Percentiles rank a stretch among this genome's conserved stretches.
Conservation (phyloP, 306 rosid species). For the Cyclanthera cordifolia region DNA sequence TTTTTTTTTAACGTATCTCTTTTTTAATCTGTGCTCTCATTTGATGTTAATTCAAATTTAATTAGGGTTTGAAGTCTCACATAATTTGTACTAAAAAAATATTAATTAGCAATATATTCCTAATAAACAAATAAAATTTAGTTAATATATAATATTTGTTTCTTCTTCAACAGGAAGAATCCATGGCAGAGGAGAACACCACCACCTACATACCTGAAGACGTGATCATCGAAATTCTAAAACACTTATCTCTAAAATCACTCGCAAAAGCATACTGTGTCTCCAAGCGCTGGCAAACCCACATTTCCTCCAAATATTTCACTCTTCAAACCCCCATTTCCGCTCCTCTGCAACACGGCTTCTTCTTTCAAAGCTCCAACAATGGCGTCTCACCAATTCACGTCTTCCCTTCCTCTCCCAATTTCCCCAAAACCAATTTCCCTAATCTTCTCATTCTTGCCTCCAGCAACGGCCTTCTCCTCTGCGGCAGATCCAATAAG, state of each 20-base stretch:
- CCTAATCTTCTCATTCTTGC: not conserved
- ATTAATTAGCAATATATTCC: too few relatives aligned
- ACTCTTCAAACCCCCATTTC: not conserved
- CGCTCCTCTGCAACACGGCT: not conserved
- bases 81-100: too few relatives aligned
- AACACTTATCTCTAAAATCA: not conserved
- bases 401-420: not conserved
- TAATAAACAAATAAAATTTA: too few relatives aligned
- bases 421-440: not conserved
- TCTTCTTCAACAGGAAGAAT: not conserved
- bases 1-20: too few relatives aligned
- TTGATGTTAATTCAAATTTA: too few relatives aligned
- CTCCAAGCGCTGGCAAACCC: not conserved
- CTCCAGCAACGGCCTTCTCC: constrained; percentile 3
- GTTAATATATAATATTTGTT: not conserved
- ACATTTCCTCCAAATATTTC: not conserved
- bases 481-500: not conserved
- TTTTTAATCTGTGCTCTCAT: too few relatives aligned
- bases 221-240: not conserved
- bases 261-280: not conserved
- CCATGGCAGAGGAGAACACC: not conserved
- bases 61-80: too few relatives aligned
- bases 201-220: not conserved
- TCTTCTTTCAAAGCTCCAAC: not conserved
- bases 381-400: not conserved